phyloP scores from a whole-genome alignment of 441 rosid species.

The Populus tomentosa region DNA sequence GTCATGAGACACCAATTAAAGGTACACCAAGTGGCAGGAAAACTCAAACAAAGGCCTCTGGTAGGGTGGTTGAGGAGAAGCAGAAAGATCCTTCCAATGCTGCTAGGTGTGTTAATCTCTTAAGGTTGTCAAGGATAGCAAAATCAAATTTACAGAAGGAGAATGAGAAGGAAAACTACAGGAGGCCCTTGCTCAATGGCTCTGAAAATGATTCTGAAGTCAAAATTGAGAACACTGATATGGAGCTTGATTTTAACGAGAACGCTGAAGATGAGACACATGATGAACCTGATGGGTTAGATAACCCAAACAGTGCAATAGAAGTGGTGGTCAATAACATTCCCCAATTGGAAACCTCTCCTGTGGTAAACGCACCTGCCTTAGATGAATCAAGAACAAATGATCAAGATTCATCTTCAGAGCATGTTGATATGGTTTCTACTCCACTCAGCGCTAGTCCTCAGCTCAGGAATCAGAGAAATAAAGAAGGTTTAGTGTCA shows the following conservation, averaged over 20 bases:
- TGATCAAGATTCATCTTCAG: conserved; percentile 54
- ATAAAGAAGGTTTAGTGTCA: conserved; percentile 45
- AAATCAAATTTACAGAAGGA: conserved; percentile 84
- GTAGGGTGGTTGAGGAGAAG: conserved; percentile 58
- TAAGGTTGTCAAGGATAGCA: conserved; percentile 92
- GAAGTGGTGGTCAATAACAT: conserved; percentile 41
- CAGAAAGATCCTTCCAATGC: conserved; percentile 56
- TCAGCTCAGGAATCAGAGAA: conserved; percentile 53
- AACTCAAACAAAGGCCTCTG: conserved; percentile 50
- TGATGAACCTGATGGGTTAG: conserved; percentile 73
- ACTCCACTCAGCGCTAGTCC: conserved; percentile 63
- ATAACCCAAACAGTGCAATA: conserved; percentile 34
- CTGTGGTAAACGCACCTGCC: conserved; percentile 32
- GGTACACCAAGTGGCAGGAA: conserved; percentile 50
- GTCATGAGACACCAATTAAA: conserved; percentile 62
- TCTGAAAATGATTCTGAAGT: conserved; percentile 84
- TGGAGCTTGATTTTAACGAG: conserved; percentile 98
- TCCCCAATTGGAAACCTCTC: conserved; percentile 35
- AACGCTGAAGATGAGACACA: conserved; percentile 65
- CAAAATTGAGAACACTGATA: conserved; percentile 84
- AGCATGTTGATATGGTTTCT: conserved; percentile 45
- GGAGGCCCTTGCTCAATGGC: conserved; percentile 71
- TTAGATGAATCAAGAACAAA: conserved; percentile 45
- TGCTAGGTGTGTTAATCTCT: conserved; percentile 65
- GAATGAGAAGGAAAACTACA: conserved; percentile 93